Conservation (phyloP, 202 grass and related monocot genomes). For the Zoysia matrella region DNA sequence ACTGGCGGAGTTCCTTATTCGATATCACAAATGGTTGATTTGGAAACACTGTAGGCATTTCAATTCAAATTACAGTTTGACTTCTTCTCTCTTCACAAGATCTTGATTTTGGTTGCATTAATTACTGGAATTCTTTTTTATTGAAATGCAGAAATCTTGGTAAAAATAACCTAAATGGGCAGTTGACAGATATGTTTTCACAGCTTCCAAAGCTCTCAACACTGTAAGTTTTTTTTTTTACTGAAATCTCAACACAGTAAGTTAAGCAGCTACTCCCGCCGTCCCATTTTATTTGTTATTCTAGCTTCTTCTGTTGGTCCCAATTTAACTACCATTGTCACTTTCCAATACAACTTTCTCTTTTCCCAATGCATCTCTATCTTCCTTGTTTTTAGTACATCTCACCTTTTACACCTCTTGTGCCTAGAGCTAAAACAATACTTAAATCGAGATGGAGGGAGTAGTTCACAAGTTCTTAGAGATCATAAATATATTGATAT, state of each 20-base stretch:
- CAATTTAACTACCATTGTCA: too few relatives aligned
- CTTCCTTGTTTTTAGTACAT: too few relatives aligned
- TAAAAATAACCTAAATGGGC: too few relatives aligned
- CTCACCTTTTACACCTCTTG: too few relatives aligned
- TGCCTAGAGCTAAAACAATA: too few relatives aligned
- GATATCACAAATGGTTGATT: conserved; percentile 85
- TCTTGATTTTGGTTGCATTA: not conserved
- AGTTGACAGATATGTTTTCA: not conserved
- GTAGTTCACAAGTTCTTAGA: not conserved
- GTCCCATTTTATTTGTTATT: too few relatives aligned
- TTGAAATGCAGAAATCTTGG: conserved; percentile 20
- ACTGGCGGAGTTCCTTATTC: conserved; percentile 83
- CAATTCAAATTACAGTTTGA: not conserved
- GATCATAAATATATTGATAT: too few relatives aligned
- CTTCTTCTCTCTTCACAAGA: not conserved
- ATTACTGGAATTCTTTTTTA: conserved; percentile 17
- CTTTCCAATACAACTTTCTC: too few relatives aligned
- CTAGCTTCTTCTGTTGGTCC: too few relatives aligned
- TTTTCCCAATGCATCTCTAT: too few relatives aligned
- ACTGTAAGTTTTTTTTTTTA: conserved; percentile 43
- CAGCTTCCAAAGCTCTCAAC: conserved; percentile 72
- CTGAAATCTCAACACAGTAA: not conserved
- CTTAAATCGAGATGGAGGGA: too few relatives aligned
- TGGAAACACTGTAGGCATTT: conserved; percentile 74
- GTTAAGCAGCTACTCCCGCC: conserved; percentile 20